A percentile compares a stretch with the other conserved stretches of the same genome.
These are phyloP conservation scores for Fusarium camptoceras DNA, from an alignment of 2,329 filamentous ascomycete species.

Conservation along the genomic window DNA sequence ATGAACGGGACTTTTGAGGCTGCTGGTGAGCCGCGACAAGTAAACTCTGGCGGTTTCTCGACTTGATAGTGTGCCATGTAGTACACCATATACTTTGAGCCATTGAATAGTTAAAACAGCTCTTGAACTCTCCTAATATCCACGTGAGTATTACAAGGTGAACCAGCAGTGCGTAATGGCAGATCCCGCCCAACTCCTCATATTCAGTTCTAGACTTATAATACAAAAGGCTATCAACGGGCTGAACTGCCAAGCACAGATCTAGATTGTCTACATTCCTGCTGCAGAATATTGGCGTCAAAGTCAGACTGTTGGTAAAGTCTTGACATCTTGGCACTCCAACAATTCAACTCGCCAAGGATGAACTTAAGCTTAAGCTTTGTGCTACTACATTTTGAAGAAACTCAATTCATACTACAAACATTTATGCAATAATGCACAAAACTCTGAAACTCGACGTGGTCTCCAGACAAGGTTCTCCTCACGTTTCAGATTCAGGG, in stretches of 20 bases:
- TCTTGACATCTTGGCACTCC: not conserved
- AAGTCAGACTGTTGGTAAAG: not conserved
- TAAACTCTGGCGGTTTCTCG: conserved; percentile 75
- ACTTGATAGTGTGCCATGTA: not conserved
- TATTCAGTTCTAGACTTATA: no score
- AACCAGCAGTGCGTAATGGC: no score
- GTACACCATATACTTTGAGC: not conserved
- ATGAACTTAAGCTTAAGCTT: not conserved
- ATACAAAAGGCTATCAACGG: no score
- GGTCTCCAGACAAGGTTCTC: not conserved
- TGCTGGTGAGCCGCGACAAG: conserved; percentile 83
- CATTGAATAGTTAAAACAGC: not conserved
- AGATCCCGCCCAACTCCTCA: rapidly evolving
- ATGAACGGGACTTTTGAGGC: conserved; percentile 79
- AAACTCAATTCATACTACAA: not conserved
- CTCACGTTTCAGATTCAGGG: conserved; percentile 22
- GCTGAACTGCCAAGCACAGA: not conserved
- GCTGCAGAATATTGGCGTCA: not conserved
- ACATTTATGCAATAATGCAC: not conserved
- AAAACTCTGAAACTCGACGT: not conserved
- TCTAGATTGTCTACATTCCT: not conserved
- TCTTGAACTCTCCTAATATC: no score
- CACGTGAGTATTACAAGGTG: no score
- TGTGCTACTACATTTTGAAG: not conserved
- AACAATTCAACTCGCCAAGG: not conserved